These are phyloP conservation scores for Solanum chilense DNA, from an alignment of 257 asterid species.

Conservation along the genomic window DNA sequence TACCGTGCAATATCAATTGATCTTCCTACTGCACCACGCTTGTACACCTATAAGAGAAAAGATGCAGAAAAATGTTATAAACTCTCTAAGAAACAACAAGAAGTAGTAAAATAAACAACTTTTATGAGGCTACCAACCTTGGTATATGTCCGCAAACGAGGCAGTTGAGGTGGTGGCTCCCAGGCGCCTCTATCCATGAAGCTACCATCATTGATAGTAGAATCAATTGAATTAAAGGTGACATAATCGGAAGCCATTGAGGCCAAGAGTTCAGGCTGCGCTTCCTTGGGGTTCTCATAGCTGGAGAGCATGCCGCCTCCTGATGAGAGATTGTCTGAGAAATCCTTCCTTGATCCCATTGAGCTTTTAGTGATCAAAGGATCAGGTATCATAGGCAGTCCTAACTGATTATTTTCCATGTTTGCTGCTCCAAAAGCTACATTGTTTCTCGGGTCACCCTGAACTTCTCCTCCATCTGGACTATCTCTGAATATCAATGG, in stretches of 20 bases:
- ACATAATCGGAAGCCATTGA: conserved; percentile 90
- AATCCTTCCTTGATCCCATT: conserved; percentile 54
- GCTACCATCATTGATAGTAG: conserved; percentile 55
- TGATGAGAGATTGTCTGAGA: conserved; percentile 34
- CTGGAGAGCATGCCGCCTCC: conserved; percentile 58
- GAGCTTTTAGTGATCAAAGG: conserved; percentile 40
- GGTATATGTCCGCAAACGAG: conserved; percentile 76
- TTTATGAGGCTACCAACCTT: conserved; percentile 38
- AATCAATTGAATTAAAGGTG: conserved; percentile 72
- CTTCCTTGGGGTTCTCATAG: conserved; percentile 56
- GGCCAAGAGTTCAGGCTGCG: conserved; percentile 75
- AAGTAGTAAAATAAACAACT: not conserved
- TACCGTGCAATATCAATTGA: conserved; percentile 82
- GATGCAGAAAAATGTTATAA: not conserved
- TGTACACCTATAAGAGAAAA: conserved; percentile 52
- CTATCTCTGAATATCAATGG: conserved; percentile 55
- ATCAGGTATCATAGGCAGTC: conserved; percentile 56
- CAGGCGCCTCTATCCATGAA: conserved; percentile 67
- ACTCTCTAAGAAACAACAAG: not conserved
- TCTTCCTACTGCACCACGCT: conserved; percentile 98
- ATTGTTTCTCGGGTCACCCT: conserved; percentile 48
- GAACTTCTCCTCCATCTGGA: conserved; percentile 57
- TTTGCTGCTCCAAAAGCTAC: conserved; percentile 42
- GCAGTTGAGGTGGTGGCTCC: conserved; percentile 73
- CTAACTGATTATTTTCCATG: conserved; percentile 49